phyloP scores from a whole-genome alignment of 352 stramenopile species.

The Phytophthora melonis region DNA sequence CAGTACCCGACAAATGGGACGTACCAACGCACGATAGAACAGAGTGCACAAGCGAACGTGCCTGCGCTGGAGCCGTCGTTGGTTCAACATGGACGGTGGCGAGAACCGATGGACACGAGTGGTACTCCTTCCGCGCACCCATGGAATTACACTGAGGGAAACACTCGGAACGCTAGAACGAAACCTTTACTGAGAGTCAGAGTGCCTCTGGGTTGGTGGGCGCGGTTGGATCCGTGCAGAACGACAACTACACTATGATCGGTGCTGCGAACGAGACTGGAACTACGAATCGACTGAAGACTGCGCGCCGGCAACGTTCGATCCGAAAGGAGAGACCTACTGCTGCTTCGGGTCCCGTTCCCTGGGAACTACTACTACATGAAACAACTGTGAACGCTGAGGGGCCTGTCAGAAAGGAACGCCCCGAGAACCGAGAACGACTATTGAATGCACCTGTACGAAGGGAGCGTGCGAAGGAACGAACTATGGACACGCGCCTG shows the following conservation, averaged over 20 bases:
- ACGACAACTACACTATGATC: background rate
- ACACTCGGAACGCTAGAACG: background rate
- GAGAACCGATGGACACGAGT: too few species aligned
- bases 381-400: too few species aligned
- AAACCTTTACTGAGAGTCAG: background rate
- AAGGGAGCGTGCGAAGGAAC: too few species aligned
- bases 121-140: conserved; percentile 1
- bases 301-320: too few species aligned
- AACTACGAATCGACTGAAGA: too few species aligned
- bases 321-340: too few species aligned
- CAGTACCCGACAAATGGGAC: background rate
- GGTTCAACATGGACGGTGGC: background rate
- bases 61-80: background rate
- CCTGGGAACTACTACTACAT: too few species aligned
- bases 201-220: background rate
- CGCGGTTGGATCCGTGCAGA: background rate
- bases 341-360: too few species aligned
- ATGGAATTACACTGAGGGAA: background rate
- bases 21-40: background rate
- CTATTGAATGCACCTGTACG: too few species aligned
- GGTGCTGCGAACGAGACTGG: background rate
- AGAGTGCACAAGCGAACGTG: background rate
- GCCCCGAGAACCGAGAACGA: too few species aligned
- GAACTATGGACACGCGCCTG: too few species aligned
- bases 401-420: too few species aligned